Base-by-base conservation (phyloP, 495 filamentous ascomycete genomes). In the Sordaria brevicollis region DNA sequence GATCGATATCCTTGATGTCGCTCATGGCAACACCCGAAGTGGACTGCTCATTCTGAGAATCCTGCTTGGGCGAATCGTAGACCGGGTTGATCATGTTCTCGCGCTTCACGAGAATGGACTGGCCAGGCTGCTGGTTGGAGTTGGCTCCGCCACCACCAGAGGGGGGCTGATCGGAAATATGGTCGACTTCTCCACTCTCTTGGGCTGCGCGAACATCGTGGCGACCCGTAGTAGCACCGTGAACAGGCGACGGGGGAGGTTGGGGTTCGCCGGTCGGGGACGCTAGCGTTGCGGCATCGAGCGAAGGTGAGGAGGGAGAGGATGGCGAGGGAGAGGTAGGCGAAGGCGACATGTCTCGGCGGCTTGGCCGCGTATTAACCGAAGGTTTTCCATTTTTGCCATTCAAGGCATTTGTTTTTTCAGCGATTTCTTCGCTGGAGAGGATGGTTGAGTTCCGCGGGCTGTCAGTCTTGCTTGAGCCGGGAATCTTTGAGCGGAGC, bases 111-210 rank as follows among this genome's bases (percentile, higher is more conserved):
- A 99, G 83, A 68, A 99, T 95, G 0, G 91, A 92, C 73, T 91
- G 86, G 41, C 88, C 87, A 0, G 92, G 88, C 70, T 89, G 86
- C 68, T 81, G 79, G 71, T 79, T 80, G 0, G 84, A 73, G 69
- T 83, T 86, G 49, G 49, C 49, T 31, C 49, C 49, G 33, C 83
- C 79, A 66, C 75, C 83, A n/a, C 89, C 90, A 9, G 84, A 85
- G 19, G 92, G 93, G 19, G 96, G 94, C 54, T 88, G 89, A 74
- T 99, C 95, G n/a, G 95, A 98, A 4, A 99, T 93, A 74, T 92
- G 88, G 75, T 97, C 96, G 17, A 99, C 93, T 81, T 98, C 95
- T 29, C 93, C 93, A 70, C 87, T 92, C 68, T 90, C 87, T 76
- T 95, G 90, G 69, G 93, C 94, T 29, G 89, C 89, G 66, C 87